Conservation (phyloP, 2,329 filamentous ascomycete genomes). For the Aspergillus sp. region DNA sequence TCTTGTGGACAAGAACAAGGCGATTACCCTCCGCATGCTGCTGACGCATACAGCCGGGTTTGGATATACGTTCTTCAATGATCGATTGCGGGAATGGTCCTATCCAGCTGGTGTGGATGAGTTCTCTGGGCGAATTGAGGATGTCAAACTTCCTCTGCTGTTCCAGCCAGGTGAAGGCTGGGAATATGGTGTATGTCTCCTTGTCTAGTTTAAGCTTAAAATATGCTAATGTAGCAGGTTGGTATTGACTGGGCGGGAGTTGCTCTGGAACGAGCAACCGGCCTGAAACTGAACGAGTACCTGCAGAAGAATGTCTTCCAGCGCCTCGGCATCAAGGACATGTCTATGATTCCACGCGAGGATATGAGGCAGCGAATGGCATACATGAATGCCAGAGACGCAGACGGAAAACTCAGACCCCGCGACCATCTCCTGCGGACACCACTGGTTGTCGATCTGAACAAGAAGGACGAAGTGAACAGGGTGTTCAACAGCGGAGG, state of each 20-base stretch:
- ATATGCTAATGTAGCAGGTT: conserved; percentile 37
- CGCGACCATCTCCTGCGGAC: conserved; percentile 2
- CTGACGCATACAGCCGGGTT: conserved; percentile 58
- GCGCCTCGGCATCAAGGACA: conserved; percentile 50
- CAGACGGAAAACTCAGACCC: background rate
- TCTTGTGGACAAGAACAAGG: conserved; percentile 44
- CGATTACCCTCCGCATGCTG: conserved; percentile 60
- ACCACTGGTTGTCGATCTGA: conserved; percentile 41
- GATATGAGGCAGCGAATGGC: background rate
- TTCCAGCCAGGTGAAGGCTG: conserved; percentile 64
- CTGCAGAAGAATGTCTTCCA: conserved; percentile 50
- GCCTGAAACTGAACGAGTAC: conserved; percentile 50
- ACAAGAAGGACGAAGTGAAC: conserved; percentile 23
- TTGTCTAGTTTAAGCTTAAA: conserved; percentile 17
- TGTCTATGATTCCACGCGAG: conserved; percentile 24
- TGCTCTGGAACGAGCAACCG: conserved; percentile 48
- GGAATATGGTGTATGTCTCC: conserved; percentile 55
- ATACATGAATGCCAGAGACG: background rate
- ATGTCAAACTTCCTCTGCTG: conserved; percentile 56
- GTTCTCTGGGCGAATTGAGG: conserved; percentile 55
- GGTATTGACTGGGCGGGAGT: conserved; percentile 57
- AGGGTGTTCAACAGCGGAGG: conserved; percentile 58
- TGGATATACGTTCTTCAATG: conserved; percentile 57
- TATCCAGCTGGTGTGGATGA: conserved; percentile 57
- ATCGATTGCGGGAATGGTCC: conserved; percentile 48